phyloP scores from a whole-genome alignment of 208 protist species.

The Crithidia bombi region DNA sequence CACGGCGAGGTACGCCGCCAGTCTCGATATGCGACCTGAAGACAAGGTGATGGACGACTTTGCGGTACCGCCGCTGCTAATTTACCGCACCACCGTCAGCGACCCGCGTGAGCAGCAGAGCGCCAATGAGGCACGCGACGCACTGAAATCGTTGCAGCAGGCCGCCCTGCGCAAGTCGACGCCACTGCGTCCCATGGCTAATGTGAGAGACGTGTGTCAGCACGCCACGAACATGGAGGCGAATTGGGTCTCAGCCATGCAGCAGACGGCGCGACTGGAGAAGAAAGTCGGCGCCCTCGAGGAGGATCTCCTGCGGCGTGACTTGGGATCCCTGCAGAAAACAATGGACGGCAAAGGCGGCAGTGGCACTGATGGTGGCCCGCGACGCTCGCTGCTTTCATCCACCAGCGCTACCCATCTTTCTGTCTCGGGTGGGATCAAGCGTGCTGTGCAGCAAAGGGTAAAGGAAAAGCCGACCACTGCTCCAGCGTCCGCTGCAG shows the following conservation, averaged over 20 bases:
- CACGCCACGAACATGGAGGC: slow-evolving; percentile 75
- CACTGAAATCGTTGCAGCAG: slow-evolving; percentile 53
- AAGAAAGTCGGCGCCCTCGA: slow-evolving; percentile 53
- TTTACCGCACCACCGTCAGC: slow-evolving; percentile 56
- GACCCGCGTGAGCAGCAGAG: slow-evolving; percentile 51
- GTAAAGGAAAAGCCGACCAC: slow-evolving; percentile 4
- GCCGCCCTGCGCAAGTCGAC: slow-evolving; percentile 49
- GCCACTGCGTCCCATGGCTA: slow-evolving; percentile 48
- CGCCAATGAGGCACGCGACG: slow-evolving; percentile 70
- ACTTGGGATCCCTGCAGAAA: slow-evolving; percentile 17
- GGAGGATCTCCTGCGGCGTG: slow-evolving; percentile 42
- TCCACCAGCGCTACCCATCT: neutral
- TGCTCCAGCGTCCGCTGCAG: neutral
- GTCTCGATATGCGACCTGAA: slow-evolving; percentile 74
- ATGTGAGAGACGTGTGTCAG: slow-evolving; percentile 68
- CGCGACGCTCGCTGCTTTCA: neutral
- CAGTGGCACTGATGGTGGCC: neutral
- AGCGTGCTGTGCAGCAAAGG: neutral
- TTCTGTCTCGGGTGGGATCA: neutral
- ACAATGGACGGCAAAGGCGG: slow-evolving; percentile 12
- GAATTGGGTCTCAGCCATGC: slow-evolving; percentile 76
- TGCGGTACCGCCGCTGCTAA: slow-evolving; percentile 53
- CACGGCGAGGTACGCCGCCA: slow-evolving; percentile 64
- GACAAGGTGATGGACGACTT: slow-evolving; percentile 88
- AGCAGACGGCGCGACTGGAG: slow-evolving; percentile 71